Evolutionary conservation across 257 asterid species (phyloP).

Genomic region (Rubia yunnanensis): DNA sequence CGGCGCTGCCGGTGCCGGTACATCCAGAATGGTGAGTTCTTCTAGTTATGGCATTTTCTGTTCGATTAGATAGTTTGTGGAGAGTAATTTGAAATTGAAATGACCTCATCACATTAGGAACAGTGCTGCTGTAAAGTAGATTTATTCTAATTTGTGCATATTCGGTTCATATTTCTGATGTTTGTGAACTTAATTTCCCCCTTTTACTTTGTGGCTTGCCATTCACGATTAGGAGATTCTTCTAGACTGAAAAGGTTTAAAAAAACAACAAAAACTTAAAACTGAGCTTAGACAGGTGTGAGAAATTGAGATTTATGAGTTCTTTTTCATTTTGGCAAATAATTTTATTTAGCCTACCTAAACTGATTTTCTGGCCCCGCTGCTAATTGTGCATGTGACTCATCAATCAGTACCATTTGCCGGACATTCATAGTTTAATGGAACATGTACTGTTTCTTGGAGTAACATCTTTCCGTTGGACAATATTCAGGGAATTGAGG

Average conservation of each 20-base stretch:
- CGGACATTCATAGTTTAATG: too few relatives aligned
- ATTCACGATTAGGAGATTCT: not conserved
- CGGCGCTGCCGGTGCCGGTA: not conserved
- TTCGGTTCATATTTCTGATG: not conserved
- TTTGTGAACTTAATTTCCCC: not conserved
- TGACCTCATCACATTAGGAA: too few relatives aligned
- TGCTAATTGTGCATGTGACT: not conserved
- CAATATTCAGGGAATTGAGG: not conserved
- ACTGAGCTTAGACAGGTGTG: not conserved
- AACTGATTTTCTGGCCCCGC: not conserved
- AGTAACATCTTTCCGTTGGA: not conserved
- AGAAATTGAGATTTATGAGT: not conserved
- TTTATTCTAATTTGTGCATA: not conserved
- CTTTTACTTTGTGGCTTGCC: not conserved
- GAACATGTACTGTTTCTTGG: not conserved
- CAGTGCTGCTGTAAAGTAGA: too few relatives aligned
- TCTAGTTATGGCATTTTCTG: not conserved
- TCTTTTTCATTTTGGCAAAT: not conserved
- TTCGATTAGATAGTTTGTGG: not conserved
- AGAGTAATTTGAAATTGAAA: not conserved
- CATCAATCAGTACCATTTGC: not conserved
- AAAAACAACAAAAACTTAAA: not conserved
- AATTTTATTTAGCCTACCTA: too few relatives aligned
- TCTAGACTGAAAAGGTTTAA: not conserved
- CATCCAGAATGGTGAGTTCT: constrained; percentile 22